Evolutionary conservation across 306 rosid genomes (phyloP).

Genomic region (Coriaria nepalensis): DNA sequence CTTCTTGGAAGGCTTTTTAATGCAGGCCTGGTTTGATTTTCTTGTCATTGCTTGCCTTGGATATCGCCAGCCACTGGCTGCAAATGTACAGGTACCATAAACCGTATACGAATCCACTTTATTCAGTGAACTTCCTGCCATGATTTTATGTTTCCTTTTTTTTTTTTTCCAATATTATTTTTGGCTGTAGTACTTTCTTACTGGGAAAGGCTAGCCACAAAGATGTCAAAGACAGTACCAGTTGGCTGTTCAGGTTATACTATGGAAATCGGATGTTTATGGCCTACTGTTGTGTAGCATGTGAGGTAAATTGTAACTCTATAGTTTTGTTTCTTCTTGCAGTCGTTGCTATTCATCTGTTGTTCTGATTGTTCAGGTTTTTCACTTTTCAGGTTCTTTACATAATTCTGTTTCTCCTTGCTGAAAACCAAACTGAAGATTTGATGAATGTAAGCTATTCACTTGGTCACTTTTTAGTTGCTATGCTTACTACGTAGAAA

Average conservation of each 20-base stretch:
- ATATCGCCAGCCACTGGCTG: constrained; percentile 96
- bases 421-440: constrained; percentile 47
- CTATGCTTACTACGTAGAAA: constrained; percentile 5
- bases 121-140: background rate
- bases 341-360: constrained; percentile 1
- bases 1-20: constrained; percentile 16
- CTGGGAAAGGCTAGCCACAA: constrained; percentile 87
- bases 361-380: constrained; percentile 18
- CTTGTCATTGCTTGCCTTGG: constrained; percentile 81
- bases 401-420: constrained; percentile 57
- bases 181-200: constrained; percentile 74
- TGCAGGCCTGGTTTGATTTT: constrained; percentile 83
- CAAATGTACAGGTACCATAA: constrained; percentile 84
- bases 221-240: constrained; percentile 95
- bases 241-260: constrained; percentile 80
- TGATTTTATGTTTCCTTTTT: background rate
- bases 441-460: constrained; percentile 52
- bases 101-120: constrained; percentile 7
- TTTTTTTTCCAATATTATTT: background rate
- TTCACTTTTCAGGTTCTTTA: constrained; percentile 65
- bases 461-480: background rate
- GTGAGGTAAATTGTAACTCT: constrained; percentile 48
- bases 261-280: constrained; percentile 91
- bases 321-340: background rate
- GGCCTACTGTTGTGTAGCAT: constrained; percentile 93